Evolutionary conservation across 768 basidiomycete species (phyloP).

Genomic region (Pleurotus giganteus): DNA sequence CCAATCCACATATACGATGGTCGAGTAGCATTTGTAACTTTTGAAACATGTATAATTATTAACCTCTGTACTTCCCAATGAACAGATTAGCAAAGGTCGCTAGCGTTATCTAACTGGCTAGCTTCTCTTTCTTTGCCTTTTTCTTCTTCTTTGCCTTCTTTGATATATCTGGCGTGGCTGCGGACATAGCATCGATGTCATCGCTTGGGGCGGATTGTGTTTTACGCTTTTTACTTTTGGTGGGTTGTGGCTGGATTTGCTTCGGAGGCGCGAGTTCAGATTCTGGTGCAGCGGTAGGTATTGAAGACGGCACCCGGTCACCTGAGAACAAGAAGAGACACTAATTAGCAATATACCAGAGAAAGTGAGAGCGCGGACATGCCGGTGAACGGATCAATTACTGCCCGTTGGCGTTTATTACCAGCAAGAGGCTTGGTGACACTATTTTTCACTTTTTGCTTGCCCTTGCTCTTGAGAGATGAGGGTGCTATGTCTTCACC

Average conservation of each 20-base stretch:
- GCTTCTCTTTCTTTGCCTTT: slow-evolving; percentile 26
- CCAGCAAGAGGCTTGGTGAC: slow-evolving; percentile 7
- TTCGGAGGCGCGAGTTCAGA: background rate
- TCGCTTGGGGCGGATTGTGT: background rate
- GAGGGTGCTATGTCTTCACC: slow-evolving; percentile 9
- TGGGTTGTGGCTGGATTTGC: background rate
- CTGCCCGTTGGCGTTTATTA: slow-evolving; percentile 48
- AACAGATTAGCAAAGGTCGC: background rate
- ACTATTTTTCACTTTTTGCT: background rate
- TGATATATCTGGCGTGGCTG: background rate
- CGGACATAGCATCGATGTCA: background rate
- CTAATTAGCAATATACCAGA: background rate
- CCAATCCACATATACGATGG: background rate
- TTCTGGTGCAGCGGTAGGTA: background rate
- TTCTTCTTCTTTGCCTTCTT: slow-evolving; percentile 30
- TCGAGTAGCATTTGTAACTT: background rate
- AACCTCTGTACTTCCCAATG: background rate
- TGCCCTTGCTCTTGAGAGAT: background rate
- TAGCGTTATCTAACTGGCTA: background rate
- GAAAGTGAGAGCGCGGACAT: slow-evolving; percentile 1
- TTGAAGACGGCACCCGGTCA: slow-evolving; percentile 14
- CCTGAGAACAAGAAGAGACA: slow-evolving; percentile 23
- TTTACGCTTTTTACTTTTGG: slow-evolving; percentile 4
- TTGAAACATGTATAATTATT: background rate
- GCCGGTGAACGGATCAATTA: slow-evolving; percentile 71